A percentile compares a stretch with the other conserved stretches of the same genome.
Conservation (phyloP, 495 filamentous ascomycete species). For the Neurospora sp. region DNA sequence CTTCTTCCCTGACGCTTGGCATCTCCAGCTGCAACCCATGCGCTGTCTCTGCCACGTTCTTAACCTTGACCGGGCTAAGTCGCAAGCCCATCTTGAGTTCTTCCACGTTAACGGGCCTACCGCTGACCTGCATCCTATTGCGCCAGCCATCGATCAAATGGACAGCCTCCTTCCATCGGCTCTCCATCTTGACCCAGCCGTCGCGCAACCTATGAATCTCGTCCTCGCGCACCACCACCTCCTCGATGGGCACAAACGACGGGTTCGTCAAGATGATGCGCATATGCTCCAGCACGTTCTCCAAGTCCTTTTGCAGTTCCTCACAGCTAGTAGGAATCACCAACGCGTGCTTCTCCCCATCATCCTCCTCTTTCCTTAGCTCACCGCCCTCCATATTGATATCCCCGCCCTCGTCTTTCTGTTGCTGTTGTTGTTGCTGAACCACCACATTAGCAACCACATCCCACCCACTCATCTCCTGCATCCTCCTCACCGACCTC, state of each 20-base stretch:
- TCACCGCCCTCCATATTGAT: conserved; percentile 23
- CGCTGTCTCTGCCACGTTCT: conserved; percentile 38
- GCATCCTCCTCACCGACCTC: conserved; percentile 58
- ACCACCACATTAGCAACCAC: background rate
- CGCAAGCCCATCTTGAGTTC: conserved; percentile 69
- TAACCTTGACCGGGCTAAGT: conserved; percentile 49
- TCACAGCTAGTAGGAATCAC: conserved; percentile 54
- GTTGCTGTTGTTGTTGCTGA: conserved; percentile 10
- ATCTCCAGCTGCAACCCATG: conserved; percentile 27
- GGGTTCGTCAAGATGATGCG: conserved; percentile 81
- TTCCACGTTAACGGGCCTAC: conserved; percentile 70
- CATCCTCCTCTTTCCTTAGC: conserved; percentile 3
- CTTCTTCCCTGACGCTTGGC: conserved; percentile 27
- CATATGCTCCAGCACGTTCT: conserved; percentile 65
- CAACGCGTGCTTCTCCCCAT: conserved; percentile 29
- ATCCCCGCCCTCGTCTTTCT: conserved; percentile 20
- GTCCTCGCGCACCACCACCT: conserved; percentile 81
- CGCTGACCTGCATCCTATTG: conserved; percentile 65
- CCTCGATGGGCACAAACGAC: conserved; percentile 90
- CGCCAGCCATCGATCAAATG: conserved; percentile 91
- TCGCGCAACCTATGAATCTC: conserved; percentile 73
- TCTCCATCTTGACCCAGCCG: conserved; percentile 87
- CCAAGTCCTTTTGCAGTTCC: conserved; percentile 60
- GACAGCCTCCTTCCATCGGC: conserved; percentile 79
- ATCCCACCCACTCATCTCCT: conserved; percentile 65